Base-by-base conservation (phyloP, 2,329 filamentous ascomycete species). In the Cercospora sp. region DNA sequence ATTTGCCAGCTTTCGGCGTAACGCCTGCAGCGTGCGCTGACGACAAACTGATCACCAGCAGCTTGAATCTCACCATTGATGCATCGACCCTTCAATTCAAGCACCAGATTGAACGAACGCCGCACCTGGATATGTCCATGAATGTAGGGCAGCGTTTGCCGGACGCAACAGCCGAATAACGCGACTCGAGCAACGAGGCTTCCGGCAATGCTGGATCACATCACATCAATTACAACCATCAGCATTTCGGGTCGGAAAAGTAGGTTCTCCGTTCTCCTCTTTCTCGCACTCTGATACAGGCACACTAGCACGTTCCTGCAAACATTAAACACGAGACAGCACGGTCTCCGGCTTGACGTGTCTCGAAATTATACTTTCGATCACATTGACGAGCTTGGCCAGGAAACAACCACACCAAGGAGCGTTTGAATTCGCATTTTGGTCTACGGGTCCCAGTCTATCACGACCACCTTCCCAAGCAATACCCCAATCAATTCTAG, bases 231-330 rank as follows among this genome's bases (percentile, higher is more conserved):
- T 23, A n/a, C 45, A 51, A 13, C 45, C 45, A 26, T 51, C 1
- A 26, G 45, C 18, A 23, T 51, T 23, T 58, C 53, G 53, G 30
- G n/a, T 30, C 53, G 20, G 13, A 9, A 7, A 28, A 16, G 53
- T 58, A 30, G 26, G 53, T 33, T 30, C 13, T 58, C 16, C 53
- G 45, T 13, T 18, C n/a, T n/a, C 31, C 5, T 18, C 5, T 3
- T 58, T 7, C 53, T 58, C 16, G 31, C 53, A 58, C 53, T 58
- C 53, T 58, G 53, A 58, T 58, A 58, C 30, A 58, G 53, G 53
- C 30, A 30, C 53, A 31, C 13, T n/a, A 31, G 23, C 26, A 26
- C 53, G 53, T 58, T 58, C 30, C n/a, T 20, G 53, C 26, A 30
- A 30, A 33, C 53, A 30, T 33, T n/a, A 58, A 58, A 58, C 45